A percentile compares a stretch with the other conserved stretches of the same genome.
Conservation (phyloP, 768 basidiomycete species). For the Rhizopogon roseolus region DNA sequence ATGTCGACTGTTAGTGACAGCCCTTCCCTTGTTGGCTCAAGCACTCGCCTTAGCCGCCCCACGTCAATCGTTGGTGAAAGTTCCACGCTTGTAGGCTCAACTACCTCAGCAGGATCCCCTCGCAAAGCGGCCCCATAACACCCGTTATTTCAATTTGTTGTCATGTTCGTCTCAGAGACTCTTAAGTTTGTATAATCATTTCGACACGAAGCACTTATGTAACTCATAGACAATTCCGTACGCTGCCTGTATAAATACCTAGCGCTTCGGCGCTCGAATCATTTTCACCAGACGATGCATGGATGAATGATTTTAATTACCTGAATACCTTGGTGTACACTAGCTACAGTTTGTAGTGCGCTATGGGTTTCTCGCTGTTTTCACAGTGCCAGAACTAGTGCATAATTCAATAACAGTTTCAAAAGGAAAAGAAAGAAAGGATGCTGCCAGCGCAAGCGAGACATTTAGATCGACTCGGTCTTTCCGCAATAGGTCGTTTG, state of each 20-base stretch:
- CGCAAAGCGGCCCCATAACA: constrained; percentile 19
- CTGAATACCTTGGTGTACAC: too few species aligned
- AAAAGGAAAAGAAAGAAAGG: too few species aligned
- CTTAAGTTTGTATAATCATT: not conserved
- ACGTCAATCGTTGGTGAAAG: constrained; percentile 28
- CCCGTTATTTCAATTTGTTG: constrained; percentile 1
- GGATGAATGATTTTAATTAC: too few species aligned
- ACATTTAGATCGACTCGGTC: too few species aligned
- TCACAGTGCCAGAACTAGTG: too few species aligned
- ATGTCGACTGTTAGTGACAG: constrained; percentile 28
- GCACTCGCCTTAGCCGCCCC: constrained; percentile 53
- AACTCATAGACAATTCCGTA: not conserved
- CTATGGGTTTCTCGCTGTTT: too few species aligned
- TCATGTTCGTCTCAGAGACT: not conserved
- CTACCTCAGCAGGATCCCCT: constrained; percentile 23
- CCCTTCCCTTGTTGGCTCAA: constrained; percentile 3
- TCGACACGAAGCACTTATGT: not conserved
- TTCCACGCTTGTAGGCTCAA: constrained; percentile 4
- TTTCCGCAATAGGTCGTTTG: too few species aligned
- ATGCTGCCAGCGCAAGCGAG: too few species aligned
- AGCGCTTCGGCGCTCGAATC: not conserved
- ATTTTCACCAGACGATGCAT: not conserved
- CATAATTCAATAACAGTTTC: too few species aligned
- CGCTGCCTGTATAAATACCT: not conserved
- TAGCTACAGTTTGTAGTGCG: too few species aligned